Evolutionary conservation across 2,329 filamentous ascomycete genomes (phyloP).

Genomic region (Trichoderma afroharzianum): DNA sequence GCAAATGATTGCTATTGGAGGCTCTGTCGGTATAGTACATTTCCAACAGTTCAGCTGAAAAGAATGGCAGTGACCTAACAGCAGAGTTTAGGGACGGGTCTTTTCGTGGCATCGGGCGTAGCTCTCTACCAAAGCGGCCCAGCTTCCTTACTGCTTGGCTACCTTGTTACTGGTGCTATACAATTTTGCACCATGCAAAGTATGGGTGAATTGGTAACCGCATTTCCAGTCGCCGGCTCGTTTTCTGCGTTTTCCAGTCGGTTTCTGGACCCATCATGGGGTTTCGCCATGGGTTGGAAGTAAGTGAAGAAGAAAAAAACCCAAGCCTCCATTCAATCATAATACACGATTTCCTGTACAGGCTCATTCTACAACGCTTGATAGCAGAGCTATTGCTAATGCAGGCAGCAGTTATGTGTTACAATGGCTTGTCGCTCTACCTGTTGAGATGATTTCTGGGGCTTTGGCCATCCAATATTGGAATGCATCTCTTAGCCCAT

Average conservation of each 20-base stretch:
- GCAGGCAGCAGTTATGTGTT: background rate
- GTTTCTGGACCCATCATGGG: conserved; percentile 7
- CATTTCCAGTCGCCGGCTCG: background rate
- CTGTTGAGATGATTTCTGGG: background rate
- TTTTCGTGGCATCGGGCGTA: conserved; percentile 4
- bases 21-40: background rate
- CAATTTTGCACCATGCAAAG: conserved; percentile 7
- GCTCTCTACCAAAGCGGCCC: background rate
- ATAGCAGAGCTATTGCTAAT: background rate
- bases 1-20: conserved; percentile 3
- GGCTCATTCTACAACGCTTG: background rate
- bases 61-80: background rate
- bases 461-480: background rate
- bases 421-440: background rate
- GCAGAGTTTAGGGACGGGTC: background rate
- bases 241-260: conserved; percentile 6
- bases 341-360: background rate
- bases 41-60: background rate
- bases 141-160: background rate
- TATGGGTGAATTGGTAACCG: background rate
- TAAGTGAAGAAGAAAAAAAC: background rate
- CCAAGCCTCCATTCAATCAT: background rate
- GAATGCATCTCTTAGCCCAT: conserved; percentile 1
- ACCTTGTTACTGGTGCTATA: background rate
- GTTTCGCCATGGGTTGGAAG: conserved; percentile 8